Percentiles rank a stretch among this genome's conserved stretches.
Evolutionary conservation across 495 filamentous ascomycete genomes (phyloP).

Genomic region (Entonaema liquescens): DNA sequence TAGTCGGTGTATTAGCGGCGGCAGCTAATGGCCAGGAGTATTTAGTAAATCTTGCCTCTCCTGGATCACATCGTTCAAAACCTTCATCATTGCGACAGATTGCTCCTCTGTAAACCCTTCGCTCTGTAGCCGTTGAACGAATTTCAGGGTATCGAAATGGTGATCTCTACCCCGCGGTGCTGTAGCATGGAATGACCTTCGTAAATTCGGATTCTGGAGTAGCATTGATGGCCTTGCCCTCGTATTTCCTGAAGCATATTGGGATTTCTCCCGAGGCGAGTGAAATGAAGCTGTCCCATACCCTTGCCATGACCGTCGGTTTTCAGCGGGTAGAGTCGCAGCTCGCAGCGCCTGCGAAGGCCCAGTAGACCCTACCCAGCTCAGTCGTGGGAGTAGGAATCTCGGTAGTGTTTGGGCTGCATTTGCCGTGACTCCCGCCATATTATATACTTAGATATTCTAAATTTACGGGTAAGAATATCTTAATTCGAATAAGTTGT

Average conservation of each 20-base stretch:
- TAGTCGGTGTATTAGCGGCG: slow-evolving; percentile 41
- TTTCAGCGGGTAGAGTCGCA: slow-evolving; percentile 37
- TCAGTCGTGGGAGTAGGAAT: slow-evolving; percentile 63
- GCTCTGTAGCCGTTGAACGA: slow-evolving; percentile 85
- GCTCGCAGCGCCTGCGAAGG: slow-evolving; percentile 38
- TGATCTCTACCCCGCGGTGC: slow-evolving; percentile 73
- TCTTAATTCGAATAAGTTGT: neutral
- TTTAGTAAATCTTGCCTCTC: slow-evolving; percentile 67
- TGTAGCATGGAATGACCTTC: slow-evolving; percentile 75
- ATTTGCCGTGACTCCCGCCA: slow-evolving; percentile 46
- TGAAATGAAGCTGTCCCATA: slow-evolving; percentile 33
- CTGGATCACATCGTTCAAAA: slow-evolving; percentile 95
- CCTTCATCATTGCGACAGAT: slow-evolving; percentile 95
- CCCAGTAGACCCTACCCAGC: slow-evolving; percentile 55
- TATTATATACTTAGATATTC: slow-evolving; percentile 8
- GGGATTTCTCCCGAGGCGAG: slow-evolving; percentile 5
- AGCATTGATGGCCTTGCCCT: slow-evolving; percentile 27
- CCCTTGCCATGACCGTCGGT: slow-evolving; percentile 22
- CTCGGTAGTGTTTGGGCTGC: slow-evolving; percentile 52
- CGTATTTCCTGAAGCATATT: neutral
- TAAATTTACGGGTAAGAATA: neutral
- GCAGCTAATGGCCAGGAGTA: slow-evolving; percentile 6
- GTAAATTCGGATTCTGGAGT: slow-evolving; percentile 40
- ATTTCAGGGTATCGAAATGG: slow-evolving; percentile 98
- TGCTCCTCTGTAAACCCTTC: slow-evolving; percentile 98